Evolutionary conservation across 208 protist species (phyloP), one percentile per base, ranked within the genome.

Genomic region (Spongospora subterranea): DNA sequence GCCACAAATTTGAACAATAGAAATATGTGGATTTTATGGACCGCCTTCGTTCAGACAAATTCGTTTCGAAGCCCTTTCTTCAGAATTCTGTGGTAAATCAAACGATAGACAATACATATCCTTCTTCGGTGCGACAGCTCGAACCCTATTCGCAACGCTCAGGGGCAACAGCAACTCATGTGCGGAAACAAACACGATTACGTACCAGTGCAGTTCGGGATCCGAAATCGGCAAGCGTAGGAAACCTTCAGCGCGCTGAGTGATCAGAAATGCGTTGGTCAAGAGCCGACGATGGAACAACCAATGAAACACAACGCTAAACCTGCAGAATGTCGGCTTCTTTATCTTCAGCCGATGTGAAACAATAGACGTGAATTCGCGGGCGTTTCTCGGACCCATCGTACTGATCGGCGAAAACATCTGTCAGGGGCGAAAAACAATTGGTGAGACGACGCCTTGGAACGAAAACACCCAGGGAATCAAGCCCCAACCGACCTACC

Each of bases 401-500:
- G 35, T 82, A 82, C n/a, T 6, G 17, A 13, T n/a, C 71, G 11
- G 6, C 17, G 71, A 82, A 82, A 43, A 82, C n/a, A 82, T 82
- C 71, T 82, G 29, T 32, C 54, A 29, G 54, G 54, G 54, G 54
- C 54, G 54, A 65, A 32, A 17, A 65, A 29, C 54, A 65, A 65
- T 32, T 65, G 20, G 20, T 29, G 54, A 32, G 20, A 65, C 29
- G 54, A 35, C 6, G 71, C 6, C 40, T 35, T 35, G 6, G n/a
- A 35, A 40, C 50, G 24, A 24, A 60, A 29, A 60, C 50, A 60
- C 50, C 6, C 13, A 60, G 6, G 6, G 50, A 60, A 60, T 24
- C 6, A 60, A 60, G 24, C 24, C 24, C 6, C 24, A 20, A 88
- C 24, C 13, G 91, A 98, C 97, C 0, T 96, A 92, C 97, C 97